Evolutionary conservation across 202 grass and related monocot genomes (phyloP), one percentile per base, ranked within the genome.

Genomic region (Digitaria exilis): DNA sequence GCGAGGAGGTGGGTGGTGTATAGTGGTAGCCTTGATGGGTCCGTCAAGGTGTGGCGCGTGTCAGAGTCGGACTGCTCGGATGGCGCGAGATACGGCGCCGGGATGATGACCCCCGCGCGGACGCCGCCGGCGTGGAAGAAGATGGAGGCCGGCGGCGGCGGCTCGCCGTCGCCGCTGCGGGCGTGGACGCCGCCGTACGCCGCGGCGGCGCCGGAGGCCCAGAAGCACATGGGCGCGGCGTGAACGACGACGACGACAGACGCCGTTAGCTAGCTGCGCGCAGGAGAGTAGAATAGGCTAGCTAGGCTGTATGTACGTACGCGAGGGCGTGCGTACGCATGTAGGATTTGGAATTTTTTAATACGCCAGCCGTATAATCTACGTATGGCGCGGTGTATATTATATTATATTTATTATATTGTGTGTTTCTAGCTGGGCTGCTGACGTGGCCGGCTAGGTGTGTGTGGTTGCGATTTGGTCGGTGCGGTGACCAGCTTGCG

Each of bases 21-120:
- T 80, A 97, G 94, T 61, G 94, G 94, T 58, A 97, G 94, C 90
- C 81, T 97, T 32, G 92, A 97, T 43, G 81, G 86, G 25, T 97
- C 94, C 3, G 86, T 97, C 42, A 97, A 94, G 70, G 90, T 92
- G 37, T 97, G 94, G 94, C 84, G 88, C 18, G 94, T 94, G 4
- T 71, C 79, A 12, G 88, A 82, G 52, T 37, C 54, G 10, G 42
- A 13, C 73, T 51, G 55, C 34, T n/a, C n/a, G n/a, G n/a, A n/a
- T n/a, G 29, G 2, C 74, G 18, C 70, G 8, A n/a, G n/a, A n/a
- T 46, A 11, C 13, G 34, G 12, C 1, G 66, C 14, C 11, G n/a
- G 31, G 15, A 22, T 19, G 65, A 1, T 2, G 39, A 7, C 41
- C 24, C 37, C 39, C n/a, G 21, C 44, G 35, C 35, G 51, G 24